Evolutionary conservation across 2,329 filamentous ascomycete species (phyloP).

Genomic region (Paecilomyces sp.): DNA sequence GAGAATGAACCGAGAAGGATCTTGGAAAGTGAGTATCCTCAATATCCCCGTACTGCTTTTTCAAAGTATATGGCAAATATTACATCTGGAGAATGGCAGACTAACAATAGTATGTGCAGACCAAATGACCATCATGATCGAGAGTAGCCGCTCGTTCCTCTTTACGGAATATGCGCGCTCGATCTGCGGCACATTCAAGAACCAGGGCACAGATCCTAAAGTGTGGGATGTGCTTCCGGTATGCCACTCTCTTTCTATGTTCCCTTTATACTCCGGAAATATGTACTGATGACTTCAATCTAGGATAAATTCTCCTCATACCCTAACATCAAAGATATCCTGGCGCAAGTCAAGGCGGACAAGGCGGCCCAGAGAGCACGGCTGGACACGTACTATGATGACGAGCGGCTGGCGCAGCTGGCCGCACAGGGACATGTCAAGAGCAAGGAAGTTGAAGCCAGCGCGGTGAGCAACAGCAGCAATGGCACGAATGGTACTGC

Average conservation of each 20-base stretch:
- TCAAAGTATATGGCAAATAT: not conserved
- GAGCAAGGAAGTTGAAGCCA: not conserved
- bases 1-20: slow-evolving; percentile 38
- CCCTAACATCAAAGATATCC: slow-evolving; percentile 19
- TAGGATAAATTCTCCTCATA: slow-evolving; percentile 22
- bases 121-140: slow-evolving; percentile 25
- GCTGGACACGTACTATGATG: slow-evolving; percentile 16
- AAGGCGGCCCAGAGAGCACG: slow-evolving; percentile 13
- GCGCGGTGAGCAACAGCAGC: too few species aligned
- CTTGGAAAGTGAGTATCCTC: slow-evolving; percentile 23
- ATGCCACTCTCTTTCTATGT: not conserved
- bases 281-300: not conserved
- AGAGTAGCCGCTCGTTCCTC: slow-evolving; percentile 20
- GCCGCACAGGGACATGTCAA: slow-evolving; percentile 4
- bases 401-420: slow-evolving; percentile 9
- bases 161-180: slow-evolving; percentile 20
- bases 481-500: not conserved
- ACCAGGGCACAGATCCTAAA: slow-evolving; percentile 18
- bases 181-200: slow-evolving; percentile 19
- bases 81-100: not conserved
- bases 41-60: not conserved
- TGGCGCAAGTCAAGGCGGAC: slow-evolving; percentile 16
- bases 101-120: slow-evolving; percentile 7
- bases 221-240: slow-evolving; percentile 21
- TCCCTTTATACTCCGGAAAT: not conserved